Conservation (phyloP, 441 rosid species). For the Gossypium gossypioides region DNA sequence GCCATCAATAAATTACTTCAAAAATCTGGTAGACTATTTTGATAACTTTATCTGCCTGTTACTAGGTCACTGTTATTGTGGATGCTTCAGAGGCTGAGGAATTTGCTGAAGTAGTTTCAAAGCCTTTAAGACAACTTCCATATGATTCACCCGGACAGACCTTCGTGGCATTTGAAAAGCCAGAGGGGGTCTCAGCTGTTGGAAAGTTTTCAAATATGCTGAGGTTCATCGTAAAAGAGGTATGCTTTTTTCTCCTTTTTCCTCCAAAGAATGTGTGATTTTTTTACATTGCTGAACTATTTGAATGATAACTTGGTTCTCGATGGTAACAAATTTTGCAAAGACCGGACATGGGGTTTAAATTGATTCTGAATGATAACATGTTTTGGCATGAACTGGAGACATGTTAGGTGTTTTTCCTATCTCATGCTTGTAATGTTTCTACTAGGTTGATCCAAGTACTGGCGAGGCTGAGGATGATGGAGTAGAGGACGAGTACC, state of each 20-base stretch:
- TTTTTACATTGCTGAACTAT: background rate
- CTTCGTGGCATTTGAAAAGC: slow-evolving; percentile 81
- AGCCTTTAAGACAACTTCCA: slow-evolving; percentile 70
- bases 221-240: slow-evolving; percentile 88
- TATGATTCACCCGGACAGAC: slow-evolving; percentile 87
- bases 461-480: slow-evolving; percentile 84
- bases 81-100: slow-evolving; percentile 90
- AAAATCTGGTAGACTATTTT: slow-evolving; percentile 8
- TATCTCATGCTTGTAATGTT: background rate
- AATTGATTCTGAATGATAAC: background rate
- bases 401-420: background rate
- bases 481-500: slow-evolving; percentile 98
- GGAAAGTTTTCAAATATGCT: slow-evolving; percentile 84
- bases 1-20: background rate
- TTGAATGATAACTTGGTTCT: background rate
- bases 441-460: slow-evolving; percentile 69
- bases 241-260: slow-evolving; percentile 15
- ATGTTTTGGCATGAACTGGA: background rate
- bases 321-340: background rate
- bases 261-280: background rate
- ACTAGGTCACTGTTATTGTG: slow-evolving; percentile 69
- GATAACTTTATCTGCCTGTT: slow-evolving; percentile 15
- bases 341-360: background rate
- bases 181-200: slow-evolving; percentile 59
- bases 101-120: slow-evolving; percentile 51